Conservation (phyloP, 345 rosid species). For the Litchi chinensis region DNA sequence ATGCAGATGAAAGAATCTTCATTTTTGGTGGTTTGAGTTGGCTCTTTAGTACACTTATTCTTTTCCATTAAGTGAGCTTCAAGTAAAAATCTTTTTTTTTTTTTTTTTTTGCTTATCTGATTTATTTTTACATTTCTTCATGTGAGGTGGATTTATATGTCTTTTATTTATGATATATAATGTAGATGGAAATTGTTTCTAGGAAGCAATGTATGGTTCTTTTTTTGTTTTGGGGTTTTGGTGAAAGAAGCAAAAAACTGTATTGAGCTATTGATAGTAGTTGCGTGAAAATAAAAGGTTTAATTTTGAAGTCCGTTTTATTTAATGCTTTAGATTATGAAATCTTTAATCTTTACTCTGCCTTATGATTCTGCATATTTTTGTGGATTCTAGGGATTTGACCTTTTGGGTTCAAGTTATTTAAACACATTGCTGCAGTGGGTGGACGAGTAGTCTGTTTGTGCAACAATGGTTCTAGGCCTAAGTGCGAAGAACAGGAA, state of each 20-base stretch:
- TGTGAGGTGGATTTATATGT: not conserved
- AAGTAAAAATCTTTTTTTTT: not conserved
- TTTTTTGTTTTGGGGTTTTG: conserved; percentile 2
- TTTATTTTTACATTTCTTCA: not conserved
- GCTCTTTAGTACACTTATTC: not conserved
- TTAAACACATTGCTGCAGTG: not conserved
- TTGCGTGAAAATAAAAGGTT: conserved; percentile 5
- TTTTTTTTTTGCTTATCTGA: not conserved
- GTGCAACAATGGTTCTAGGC: conserved; percentile 67
- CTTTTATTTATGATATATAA: not conserved
- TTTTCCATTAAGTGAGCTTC: conserved; percentile 14
- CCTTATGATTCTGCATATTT: conserved; percentile 2
- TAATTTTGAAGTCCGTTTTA: not conserved
- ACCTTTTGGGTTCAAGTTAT: conserved; percentile 8
- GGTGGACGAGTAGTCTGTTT: conserved; percentile 20
- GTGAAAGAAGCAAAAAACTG: not conserved
- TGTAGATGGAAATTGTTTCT: conserved; percentile 22
- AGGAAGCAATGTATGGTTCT: conserved; percentile 8
- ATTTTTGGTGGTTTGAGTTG: conserved; percentile 6
- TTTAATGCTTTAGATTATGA: not conserved
- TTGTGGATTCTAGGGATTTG: conserved; percentile 22
- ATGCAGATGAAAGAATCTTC: not conserved
- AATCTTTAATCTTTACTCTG: conserved; percentile 1
- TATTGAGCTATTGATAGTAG: not conserved
- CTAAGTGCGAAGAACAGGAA: conserved; percentile 59